phyloP scores from a whole-genome alignment of 495 filamentous ascomycete genomes.

The Aspergillus sparsus region DNA sequence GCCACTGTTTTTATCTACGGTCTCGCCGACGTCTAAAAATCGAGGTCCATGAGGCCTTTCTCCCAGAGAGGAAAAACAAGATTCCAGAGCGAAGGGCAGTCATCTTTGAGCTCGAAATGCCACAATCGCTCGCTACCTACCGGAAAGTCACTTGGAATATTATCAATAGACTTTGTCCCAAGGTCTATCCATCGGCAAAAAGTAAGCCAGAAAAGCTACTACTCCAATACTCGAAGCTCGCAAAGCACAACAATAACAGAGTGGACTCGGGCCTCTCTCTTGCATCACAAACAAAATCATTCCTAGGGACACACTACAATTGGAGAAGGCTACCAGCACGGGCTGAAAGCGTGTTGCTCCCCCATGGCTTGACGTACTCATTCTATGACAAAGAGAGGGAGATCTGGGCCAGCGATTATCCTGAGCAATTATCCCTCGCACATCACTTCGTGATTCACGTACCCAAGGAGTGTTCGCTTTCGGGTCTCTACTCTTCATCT shows the following conservation, averaged over 20 bases:
- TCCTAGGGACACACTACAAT: conserved; percentile 42
- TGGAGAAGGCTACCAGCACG: conserved; percentile 29
- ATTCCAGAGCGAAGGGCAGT: conserved; percentile 36
- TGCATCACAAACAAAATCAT: conserved; percentile 50
- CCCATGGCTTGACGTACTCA: conserved; percentile 21
- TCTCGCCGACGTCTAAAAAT: conserved; percentile 51
- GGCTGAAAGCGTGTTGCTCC: conserved; percentile 22
- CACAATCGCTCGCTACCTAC: conserved; percentile 50
- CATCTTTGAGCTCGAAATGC: conserved; percentile 59
- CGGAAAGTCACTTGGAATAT: conserved; percentile 51
- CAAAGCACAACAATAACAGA: conserved; percentile 30
- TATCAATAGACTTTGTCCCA: conserved; percentile 40
- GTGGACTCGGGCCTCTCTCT: conserved; percentile 21
- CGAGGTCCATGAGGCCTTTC: conserved; percentile 58
- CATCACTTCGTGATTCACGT: conserved; percentile 40
- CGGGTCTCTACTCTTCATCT: conserved; percentile 18
- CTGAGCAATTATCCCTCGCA: conserved; percentile 32
- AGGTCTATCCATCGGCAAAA: not conserved
- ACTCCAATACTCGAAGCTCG: conserved; percentile 31
- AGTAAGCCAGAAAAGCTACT: conserved; percentile 12
- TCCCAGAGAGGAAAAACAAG: conserved; percentile 39
- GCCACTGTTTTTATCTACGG: conserved; percentile 34
- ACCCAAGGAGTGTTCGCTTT: conserved; percentile 29
- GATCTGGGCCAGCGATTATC: conserved; percentile 35
- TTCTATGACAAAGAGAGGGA: conserved; percentile 27